A percentile compares a stretch with the other conserved stretches of the same genome.
phyloP scores from a whole-genome alignment of 352 stramenopile species.

The Pythium dissotocum region DNA sequence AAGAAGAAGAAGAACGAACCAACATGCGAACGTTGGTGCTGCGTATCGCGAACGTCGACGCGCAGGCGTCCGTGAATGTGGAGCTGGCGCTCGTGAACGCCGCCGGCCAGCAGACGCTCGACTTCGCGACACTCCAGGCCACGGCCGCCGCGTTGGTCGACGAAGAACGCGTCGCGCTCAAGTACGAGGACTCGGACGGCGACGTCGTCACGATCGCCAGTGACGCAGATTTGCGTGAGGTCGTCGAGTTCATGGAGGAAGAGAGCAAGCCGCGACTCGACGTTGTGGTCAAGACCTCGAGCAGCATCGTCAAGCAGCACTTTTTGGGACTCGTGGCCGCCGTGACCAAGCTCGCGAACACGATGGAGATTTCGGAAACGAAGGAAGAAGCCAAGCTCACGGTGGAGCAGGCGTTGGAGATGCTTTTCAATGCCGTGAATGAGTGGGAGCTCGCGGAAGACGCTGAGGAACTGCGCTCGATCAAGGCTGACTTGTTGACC shows the following conservation, averaged over 20 bases:
- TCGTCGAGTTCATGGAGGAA: constrained; percentile 54
- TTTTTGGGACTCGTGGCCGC: constrained; percentile 50
- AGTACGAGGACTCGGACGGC: constrained; percentile 61
- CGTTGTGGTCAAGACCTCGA: constrained; percentile 34
- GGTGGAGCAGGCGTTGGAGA: constrained; percentile 40
- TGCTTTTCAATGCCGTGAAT: constrained; percentile 39
- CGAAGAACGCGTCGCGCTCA: constrained; percentile 33
- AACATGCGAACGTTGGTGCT: constrained; percentile 38
- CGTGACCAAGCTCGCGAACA: constrained; percentile 48
- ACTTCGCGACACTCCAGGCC: constrained; percentile 32
- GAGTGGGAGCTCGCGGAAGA: constrained; percentile 49
- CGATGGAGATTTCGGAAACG: constrained; percentile 27
- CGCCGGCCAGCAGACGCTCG: constrained; percentile 22
- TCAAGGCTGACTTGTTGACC: constrained; percentile 50
- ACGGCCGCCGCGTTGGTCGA: constrained; percentile 26
- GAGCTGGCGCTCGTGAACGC: constrained; percentile 32
- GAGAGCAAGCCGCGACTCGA: constrained; percentile 37
- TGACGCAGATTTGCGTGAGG: constrained; percentile 54
- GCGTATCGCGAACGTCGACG: constrained; percentile 18
- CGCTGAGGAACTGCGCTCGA: constrained; percentile 33
- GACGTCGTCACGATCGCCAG: constrained; percentile 58
- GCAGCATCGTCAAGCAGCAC: constrained; percentile 38
- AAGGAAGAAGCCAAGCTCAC: constrained; percentile 30
- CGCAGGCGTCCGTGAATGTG: constrained; percentile 16
- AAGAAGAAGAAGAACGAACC: constrained; percentile 16